Percentiles rank a stretch among this genome's conserved stretches.
phyloP scores from a whole-genome alignment of 768 basidiomycete genomes.

The Boletellus sp. region DNA sequence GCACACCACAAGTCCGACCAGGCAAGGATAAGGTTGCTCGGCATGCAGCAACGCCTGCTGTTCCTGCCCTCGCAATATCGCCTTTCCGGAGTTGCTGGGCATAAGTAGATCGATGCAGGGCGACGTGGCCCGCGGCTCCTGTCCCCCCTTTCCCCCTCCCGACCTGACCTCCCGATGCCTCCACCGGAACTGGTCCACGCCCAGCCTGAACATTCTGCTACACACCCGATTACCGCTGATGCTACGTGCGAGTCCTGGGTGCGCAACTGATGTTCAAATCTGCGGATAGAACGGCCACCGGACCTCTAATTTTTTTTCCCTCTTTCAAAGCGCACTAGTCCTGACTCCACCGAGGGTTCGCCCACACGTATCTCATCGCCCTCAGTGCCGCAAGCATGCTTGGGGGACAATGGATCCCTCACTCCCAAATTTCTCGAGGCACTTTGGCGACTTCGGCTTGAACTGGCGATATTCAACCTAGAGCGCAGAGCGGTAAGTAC shows the following conservation, averaged over 20 bases:
- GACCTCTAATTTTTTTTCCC: no score
- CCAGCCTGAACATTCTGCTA: no score
- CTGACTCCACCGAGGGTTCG: no score
- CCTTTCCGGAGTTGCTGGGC: neutral
- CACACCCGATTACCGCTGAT: no score
- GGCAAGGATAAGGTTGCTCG: conserved; percentile 15
- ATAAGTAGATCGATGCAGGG: conserved; percentile 13
- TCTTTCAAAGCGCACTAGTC: no score
- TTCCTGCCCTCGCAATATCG: conserved; percentile 4
- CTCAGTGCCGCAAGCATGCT: neutral
- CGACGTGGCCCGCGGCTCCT: no score
- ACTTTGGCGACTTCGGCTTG: conserved; percentile 18
- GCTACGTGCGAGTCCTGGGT: no score
- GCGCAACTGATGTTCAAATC: no score
- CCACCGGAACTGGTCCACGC: no score
- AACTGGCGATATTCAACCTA: conserved; percentile 17
- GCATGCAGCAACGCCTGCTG: conserved; percentile 2
- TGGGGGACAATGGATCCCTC: neutral
- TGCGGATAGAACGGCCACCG: no score
- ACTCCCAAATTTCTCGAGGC: conserved; percentile 11
- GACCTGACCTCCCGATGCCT: no score
- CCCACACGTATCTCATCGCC: neutral
- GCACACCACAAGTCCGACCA: conserved; percentile 7
- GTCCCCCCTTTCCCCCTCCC: no score
- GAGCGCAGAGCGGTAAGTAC: conserved; percentile 24